Evolutionary conservation across 2,329 filamentous ascomycete genomes (phyloP).

Genomic region (Plenodomus lindquistii): DNA sequence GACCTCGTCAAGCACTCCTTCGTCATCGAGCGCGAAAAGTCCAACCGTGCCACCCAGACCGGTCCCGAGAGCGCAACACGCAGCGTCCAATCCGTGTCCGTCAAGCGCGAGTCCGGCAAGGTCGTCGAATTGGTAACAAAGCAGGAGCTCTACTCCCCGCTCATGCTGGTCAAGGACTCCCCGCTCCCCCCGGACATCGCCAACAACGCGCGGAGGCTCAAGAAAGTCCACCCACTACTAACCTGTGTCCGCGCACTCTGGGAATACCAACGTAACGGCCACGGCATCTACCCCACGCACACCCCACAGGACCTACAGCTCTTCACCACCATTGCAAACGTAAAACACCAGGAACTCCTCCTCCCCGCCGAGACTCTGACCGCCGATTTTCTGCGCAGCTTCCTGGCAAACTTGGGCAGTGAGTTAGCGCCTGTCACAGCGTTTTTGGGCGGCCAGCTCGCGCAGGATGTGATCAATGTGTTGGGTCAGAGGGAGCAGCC

Average conservation of each 20-base stretch:
- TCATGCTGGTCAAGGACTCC: constrained; percentile 81
- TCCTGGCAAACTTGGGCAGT: constrained; percentile 81
- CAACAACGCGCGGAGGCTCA: constrained; percentile 68
- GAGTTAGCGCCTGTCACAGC: constrained; percentile 88
- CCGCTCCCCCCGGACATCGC: constrained; percentile 70
- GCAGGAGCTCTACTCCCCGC: constrained; percentile 85
- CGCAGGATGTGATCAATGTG: constrained; percentile 97
- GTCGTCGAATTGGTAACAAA: constrained; percentile 86
- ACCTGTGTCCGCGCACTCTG: constrained; percentile 88
- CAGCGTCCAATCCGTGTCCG: constrained; percentile 71
- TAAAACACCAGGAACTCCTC: constrained; percentile 71
- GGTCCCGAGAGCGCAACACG: constrained; percentile 78
- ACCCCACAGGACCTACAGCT: constrained; percentile 61
- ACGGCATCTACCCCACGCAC: constrained; percentile 51
- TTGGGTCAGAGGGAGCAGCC: constrained; percentile 89
- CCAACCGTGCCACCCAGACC: constrained; percentile 65
- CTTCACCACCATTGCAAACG: constrained; percentile 78
- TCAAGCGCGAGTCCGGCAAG: constrained; percentile 65
- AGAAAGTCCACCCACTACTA: constrained; percentile 79
- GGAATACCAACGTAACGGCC: constrained; percentile 70
- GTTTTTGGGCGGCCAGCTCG: constrained; percentile 85
- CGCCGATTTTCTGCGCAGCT: constrained; percentile 73
- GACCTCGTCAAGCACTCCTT: constrained; percentile 91
- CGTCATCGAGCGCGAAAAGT: constrained; percentile 80
- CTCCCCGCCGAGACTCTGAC: constrained; percentile 51